These are phyloP conservation scores for Kodamaea kaohsiungensis DNA, from an alignment of 805 yeast genomes.

Conservation along the genomic window DNA sequence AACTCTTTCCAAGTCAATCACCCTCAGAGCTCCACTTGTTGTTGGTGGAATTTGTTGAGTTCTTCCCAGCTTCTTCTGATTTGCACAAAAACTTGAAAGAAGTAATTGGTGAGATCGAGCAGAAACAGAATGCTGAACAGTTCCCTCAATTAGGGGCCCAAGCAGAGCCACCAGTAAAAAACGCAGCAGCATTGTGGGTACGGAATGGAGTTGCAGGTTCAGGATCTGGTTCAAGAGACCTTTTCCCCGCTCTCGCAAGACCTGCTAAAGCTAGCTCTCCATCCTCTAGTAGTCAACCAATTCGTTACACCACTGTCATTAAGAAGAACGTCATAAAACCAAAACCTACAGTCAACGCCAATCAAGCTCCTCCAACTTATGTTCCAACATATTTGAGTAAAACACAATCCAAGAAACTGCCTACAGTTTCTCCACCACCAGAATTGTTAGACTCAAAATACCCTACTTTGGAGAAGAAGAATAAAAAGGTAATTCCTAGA, in stretches of 20 bases:
- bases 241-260: slow-evolving; percentile 36
- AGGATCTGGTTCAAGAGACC: slow-evolving; percentile 18
- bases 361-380: slow-evolving; percentile 23
- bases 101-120: slow-evolving; percentile 22
- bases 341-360: slow-evolving; percentile 16
- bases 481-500: slow-evolving; percentile 49
- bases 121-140: slow-evolving; percentile 30
- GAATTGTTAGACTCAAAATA: slow-evolving; percentile 33
- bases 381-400: slow-evolving; percentile 35
- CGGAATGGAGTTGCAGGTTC: not conserved
- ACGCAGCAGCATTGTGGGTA: slow-evolving; percentile 16
- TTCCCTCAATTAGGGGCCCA: slow-evolving; percentile 51
- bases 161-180: slow-evolving; percentile 3
- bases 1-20: slow-evolving; percentile 45
- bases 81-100: slow-evolving; percentile 41
- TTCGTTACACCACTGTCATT: slow-evolving; percentile 37
- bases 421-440: slow-evolving; percentile 12
- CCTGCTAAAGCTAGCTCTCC: slow-evolving; percentile 22
- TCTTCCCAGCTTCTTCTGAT: slow-evolving; percentile 49
- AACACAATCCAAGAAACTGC: slow-evolving; percentile 5
- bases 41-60: slow-evolving; percentile 59
- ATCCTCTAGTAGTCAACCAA: slow-evolving; percentile 23
- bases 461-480: slow-evolving; percentile 50
- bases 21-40: slow-evolving; percentile 56
- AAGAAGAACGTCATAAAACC: slow-evolving; percentile 17